phyloP scores from a whole-genome alignment of 2,329 filamentous ascomycete species.

The Harringtonia aguacate region DNA sequence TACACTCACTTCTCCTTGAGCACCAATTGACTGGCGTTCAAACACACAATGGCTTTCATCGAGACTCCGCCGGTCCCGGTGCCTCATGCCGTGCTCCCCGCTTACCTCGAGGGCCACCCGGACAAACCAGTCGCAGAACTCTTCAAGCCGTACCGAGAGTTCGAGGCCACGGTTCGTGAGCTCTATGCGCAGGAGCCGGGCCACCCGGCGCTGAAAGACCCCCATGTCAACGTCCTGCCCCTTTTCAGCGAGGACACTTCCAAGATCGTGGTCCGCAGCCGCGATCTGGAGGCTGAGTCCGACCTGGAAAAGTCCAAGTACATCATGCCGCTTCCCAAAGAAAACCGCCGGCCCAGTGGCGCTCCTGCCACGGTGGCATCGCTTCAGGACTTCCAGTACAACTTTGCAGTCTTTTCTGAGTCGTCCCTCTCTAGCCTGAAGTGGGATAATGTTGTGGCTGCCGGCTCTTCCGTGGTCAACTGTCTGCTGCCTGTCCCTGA shows the following conservation, averaged over 20 bases:
- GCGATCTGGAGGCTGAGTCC: conserved; percentile 46
- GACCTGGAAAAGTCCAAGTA: conserved; percentile 52
- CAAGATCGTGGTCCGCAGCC: conserved; percentile 50
- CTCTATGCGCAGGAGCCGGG: conserved; percentile 58
- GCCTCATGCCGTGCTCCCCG: conserved; percentile 31
- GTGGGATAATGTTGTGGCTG: conserved; percentile 74
- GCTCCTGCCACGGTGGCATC: conserved; percentile 57
- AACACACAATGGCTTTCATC: conserved; percentile 28
- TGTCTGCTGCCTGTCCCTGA: conserved; percentile 61
- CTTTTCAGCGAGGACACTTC: conserved; percentile 49
- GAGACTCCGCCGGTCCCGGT: conserved; percentile 35
- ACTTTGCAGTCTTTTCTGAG: conserved; percentile 72
- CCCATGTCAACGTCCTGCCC: conserved; percentile 52
- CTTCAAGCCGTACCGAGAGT: conserved; percentile 55
- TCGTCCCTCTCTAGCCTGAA: conserved; percentile 64
- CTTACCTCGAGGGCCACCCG: conserved; percentile 44
- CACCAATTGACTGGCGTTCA: too few species aligned
- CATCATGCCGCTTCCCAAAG: conserved; percentile 55
- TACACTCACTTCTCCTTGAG: too few species aligned
- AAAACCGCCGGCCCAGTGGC: conserved; percentile 50
- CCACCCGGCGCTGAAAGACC: conserved; percentile 45
- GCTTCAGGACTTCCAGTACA: conserved; percentile 56
- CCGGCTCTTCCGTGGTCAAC: conserved; percentile 73
- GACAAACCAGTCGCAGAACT: conserved; percentile 45
- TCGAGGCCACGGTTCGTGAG: conserved; percentile 55